Conservation (phyloP, 352 stramenopile species). For the Phytophthora palmivora region DNA sequence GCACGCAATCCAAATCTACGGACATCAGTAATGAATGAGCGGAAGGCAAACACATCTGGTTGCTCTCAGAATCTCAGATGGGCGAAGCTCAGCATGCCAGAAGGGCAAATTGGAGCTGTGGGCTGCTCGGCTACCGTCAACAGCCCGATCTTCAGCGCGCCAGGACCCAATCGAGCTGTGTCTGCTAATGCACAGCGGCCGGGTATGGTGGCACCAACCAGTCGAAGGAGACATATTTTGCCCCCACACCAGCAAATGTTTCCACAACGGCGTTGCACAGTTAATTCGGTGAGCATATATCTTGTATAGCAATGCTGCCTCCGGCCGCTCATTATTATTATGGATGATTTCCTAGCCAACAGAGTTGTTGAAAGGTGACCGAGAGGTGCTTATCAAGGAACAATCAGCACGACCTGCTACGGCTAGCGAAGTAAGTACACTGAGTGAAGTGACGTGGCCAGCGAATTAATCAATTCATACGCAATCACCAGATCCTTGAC, state of each 20-base stretch:
- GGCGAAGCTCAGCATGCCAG: slow-evolving; percentile 48
- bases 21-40: slow-evolving; percentile 28
- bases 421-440: slow-evolving; percentile 34
- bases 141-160: slow-evolving; percentile 4
- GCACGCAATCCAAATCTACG: slow-evolving; percentile 21
- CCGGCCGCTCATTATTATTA: too few relatives aligned
- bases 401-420: slow-evolving; percentile 28
- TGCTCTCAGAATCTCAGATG: slow-evolving; percentile 56
- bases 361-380: slow-evolving; percentile 23
- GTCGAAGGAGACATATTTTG: slow-evolving; percentile 24
- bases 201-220: slow-evolving; percentile 13
- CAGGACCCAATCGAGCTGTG: slow-evolving; percentile 23
- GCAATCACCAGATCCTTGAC: slow-evolving; percentile 34
- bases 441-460: background rate
- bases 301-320: too few relatives aligned
- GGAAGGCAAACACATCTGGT: slow-evolving; percentile 45
- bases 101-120: slow-evolving; percentile 29
- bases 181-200: slow-evolving; percentile 29
- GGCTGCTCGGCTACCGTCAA: slow-evolving; percentile 13
- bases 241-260: slow-evolving; percentile 35
- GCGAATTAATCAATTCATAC: background rate
- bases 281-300: slow-evolving; percentile 26
- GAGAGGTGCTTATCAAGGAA: slow-evolving; percentile 23
- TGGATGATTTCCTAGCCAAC: slow-evolving; percentile 7
- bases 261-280: slow-evolving; percentile 23